Percentiles rank a stretch among this genome's conserved stretches.
Conservation (phyloP, 441 rosid species). For the Brassica balearica region DNA sequence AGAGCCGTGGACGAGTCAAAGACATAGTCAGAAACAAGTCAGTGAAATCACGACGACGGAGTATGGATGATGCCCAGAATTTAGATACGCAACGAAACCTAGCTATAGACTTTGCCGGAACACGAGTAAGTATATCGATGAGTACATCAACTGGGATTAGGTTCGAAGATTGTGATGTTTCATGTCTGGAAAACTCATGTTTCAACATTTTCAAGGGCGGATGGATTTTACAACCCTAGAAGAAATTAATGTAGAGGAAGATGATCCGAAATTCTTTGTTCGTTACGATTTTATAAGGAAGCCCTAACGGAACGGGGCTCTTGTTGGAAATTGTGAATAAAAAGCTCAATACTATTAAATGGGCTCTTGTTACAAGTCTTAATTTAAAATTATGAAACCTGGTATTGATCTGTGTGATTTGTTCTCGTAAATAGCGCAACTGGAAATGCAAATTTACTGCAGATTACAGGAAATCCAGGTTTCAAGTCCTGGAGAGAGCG, state of each 20-base stretch:
- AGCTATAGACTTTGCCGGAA: neutral
- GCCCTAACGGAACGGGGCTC: neutral
- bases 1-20: neutral
- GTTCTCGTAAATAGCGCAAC: neutral
- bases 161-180: neutral
- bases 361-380: neutral
- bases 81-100: neutral
- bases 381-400: neutral
- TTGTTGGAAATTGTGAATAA: neutral
- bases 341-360: neutral
- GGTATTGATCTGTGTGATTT: neutral
- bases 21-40: neutral
- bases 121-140: neutral
- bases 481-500: no score
- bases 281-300: neutral
- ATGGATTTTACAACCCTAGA: neutral
- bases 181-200: neutral
- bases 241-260: no score
- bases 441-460: no score
- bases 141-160: neutral
- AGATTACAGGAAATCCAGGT: no score
- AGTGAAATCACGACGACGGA: neutral
- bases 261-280: neutral
- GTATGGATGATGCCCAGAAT: neutral
- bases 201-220: neutral